Base-by-base conservation (phyloP, 2,329 filamentous ascomycete species). In the Diaporthe helianthi region DNA sequence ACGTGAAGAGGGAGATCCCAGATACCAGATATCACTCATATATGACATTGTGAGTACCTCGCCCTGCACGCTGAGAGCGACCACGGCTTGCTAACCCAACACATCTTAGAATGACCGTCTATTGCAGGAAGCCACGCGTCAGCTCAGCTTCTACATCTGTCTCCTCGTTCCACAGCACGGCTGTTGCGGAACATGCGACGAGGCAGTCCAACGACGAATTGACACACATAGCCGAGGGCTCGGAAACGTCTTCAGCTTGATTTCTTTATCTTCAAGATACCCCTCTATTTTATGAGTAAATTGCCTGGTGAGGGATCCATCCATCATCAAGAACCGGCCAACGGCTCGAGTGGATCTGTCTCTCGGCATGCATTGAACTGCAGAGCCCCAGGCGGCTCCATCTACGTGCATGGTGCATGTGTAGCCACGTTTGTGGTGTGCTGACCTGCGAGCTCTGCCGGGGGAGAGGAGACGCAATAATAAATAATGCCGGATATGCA, bases 1-100 rank as follows among this genome's bases (percentile, higher is more conserved):
- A 73, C 19, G 72, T 75, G 33, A 72, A 72, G 49, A 73, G 71
- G 60, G 75, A 76, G 47, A 73, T 75, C n/a, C 73, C 71, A 33
- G 74, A 78, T 58, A 73, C 75, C 38, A 72, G 70, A 26, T 74
- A 76, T 29, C 76, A 78, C 47, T 75, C 74, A 5, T 78, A 74
- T 55, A 74, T 76, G 70, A 77, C 75, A 12, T 51, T 78, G 76
- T 78, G 70, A 72, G 76, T 6, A 31, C 52, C 4, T 22, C 12
- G 15, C 4, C 19, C 15, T 26, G 29, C 8, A 8, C 2, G 5
- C 17, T 33, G 38, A 31, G 49, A 38, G 41, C 26, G 26, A 51
- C 44, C 22, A 12, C 17, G 38, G 36, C 31, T 29, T 58, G 64
- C 65, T 67, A 49, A 67, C 65, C 52, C 4, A 31, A 36, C 29